Evolutionary conservation across 345 rosid species (phyloP).

Genomic region (Capsella bursapastoris): DNA sequence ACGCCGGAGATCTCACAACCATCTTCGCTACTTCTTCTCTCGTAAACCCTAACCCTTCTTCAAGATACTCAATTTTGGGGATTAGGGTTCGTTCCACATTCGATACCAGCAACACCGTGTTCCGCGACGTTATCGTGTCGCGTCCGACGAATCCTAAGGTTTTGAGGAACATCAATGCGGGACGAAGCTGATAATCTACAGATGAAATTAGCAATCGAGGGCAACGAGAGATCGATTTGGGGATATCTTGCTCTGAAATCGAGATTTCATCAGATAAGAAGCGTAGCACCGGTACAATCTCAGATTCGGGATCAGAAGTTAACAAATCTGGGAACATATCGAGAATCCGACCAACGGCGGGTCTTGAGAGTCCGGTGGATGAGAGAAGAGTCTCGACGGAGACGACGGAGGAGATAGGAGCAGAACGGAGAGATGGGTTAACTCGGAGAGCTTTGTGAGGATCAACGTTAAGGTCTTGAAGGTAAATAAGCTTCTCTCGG

Average conservation of each 20-base stretch:
- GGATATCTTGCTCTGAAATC: conserved; percentile 55
- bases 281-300: conserved; percentile 59
- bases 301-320: conserved; percentile 61
- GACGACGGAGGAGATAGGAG: conserved; percentile 70
- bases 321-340: conserved; percentile 80
- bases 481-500: conserved; percentile 72
- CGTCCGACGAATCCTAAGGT: conserved; percentile 64
- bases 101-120: conserved; percentile 67
- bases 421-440: conserved; percentile 78
- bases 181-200: conserved; percentile 63
- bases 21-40: conserved; percentile 61
- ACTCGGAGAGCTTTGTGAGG: conserved; percentile 66
- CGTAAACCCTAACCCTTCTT: conserved; percentile 57
- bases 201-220: conserved; percentile 65
- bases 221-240: conserved; percentile 66
- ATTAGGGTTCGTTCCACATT: conserved; percentile 61
- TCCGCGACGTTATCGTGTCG: conserved; percentile 50
- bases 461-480: conserved; percentile 65
- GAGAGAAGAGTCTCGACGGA: conserved; percentile 66
- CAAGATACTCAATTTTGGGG: conserved; percentile 64
- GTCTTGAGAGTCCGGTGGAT: conserved; percentile 64
- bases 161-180: conserved; percentile 55
- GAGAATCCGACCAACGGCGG: conserved; percentile 71
- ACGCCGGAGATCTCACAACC: conserved; percentile 78
- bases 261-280: conserved; percentile 69